Conservation (phyloP, 768 basidiomycete species). For the Tricholoma furcatifolium region DNA sequence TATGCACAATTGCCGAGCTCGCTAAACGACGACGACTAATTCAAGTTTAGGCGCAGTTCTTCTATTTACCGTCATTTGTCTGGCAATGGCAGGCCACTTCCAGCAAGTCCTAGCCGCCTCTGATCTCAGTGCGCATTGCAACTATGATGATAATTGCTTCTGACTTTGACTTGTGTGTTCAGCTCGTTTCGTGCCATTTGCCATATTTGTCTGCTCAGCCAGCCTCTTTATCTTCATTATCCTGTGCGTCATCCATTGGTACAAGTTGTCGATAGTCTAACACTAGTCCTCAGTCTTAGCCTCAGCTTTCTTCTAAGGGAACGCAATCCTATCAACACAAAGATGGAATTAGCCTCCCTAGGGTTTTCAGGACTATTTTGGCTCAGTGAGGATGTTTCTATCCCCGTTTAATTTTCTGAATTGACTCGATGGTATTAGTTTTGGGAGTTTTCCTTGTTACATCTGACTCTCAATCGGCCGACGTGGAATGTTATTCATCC, state of each 20-base stretch:
- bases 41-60: constrained; percentile 54
- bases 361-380: constrained; percentile 75
- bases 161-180: constrained; percentile 2
- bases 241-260: constrained; percentile 47
- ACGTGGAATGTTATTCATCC: constrained; percentile 79
- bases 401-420: constrained; percentile 1
- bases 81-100: constrained; percentile 80
- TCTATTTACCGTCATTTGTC: constrained; percentile 74
- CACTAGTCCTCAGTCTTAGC: constrained; percentile 43
- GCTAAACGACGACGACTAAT: constrained; percentile 4
- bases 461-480: constrained; percentile 75
- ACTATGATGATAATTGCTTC: constrained; percentile 1
- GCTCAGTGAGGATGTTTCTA: constrained; percentile 54
- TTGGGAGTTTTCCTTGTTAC: constrained; percentile 71
- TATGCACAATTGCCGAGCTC: constrained; percentile 29
- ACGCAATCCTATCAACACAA: constrained; percentile 77
- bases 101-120: constrained; percentile 68
- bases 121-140: constrained; percentile 65
- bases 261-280: neutral
- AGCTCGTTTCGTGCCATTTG: constrained; percentile 88
- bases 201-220: constrained; percentile 74
- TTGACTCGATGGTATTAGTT: constrained; percentile 39
- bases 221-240: constrained; percentile 66
- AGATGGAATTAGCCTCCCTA: constrained; percentile 70
- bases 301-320: constrained; percentile 62